Base-by-base conservation (phyloP, 1,139 yeast genomes). In the Diutina rugosa region DNA sequence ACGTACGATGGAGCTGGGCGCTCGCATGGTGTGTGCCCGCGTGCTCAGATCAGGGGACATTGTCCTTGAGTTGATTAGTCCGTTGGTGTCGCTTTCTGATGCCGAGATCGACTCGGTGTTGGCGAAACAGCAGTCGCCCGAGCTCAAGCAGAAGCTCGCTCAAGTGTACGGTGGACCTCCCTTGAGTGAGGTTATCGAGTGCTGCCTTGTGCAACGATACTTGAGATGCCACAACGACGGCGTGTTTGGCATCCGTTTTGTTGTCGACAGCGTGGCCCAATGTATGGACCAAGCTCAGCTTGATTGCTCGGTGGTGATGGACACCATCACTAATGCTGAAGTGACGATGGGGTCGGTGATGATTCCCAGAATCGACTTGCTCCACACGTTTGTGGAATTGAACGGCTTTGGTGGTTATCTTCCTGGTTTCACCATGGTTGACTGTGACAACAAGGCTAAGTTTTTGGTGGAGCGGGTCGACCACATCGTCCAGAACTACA, bases 401-500 rank as follows among this genome's bases (percentile, higher is more conserved):
- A 9, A 10, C 4, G 41, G 41, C 2, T 35, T 35, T 12, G 41
- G 14, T 4, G 41, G 41, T 9, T 35, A 35, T 35, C 41, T 35
- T 35, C 41, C 41, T 10, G 41, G 41, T 9, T 35, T 10, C 9
- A 35, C 41, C 41, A 35, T 35, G n/a, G 14, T n/a, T 2, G n/a
- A 35, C 41, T 5, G 2, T 5, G 14, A 12, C 4, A 12, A 12
- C 4, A n/a, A 5, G n/a, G 10, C 41, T 4, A 32, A 32, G 41
- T 9, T 12, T 16, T 35, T 35, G 5, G 14, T 35, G 41, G n/a
- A 35, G 6, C 41, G 41, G 14, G 41, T 88, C 60, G 96, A 88
- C 65, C 96, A 88, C 63, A 84, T 90, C 64, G 96, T 88, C 14
- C 90, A 86, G 61, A 88, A 87, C 67, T 85, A 82, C 63, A 79